Conservation (phyloP, 805 yeast species). For the Kodamaea nitidulidarum region DNA sequence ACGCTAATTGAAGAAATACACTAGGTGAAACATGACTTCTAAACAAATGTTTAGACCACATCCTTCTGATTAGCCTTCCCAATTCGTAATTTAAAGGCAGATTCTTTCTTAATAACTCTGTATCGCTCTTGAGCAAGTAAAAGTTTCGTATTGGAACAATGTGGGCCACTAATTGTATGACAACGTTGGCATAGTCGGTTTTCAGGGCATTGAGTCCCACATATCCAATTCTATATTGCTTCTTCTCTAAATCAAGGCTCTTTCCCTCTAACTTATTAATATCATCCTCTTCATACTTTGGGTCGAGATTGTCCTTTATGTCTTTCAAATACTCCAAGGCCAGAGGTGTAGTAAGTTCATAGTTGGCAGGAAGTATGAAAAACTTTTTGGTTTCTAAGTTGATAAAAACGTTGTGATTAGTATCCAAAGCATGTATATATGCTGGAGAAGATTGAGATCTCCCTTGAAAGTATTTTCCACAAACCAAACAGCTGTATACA, state of each 20-base stretch:
- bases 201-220: constrained; percentile 50
- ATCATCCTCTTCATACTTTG: constrained; percentile 39
- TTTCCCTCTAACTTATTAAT: constrained; percentile 22
- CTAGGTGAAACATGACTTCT: constrained; percentile 64
- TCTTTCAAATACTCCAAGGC: constrained; percentile 41
- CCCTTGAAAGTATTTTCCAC: constrained; percentile 74
- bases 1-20: constrained; percentile 50
- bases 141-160: constrained; percentile 42
- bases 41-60: constrained; percentile 63
- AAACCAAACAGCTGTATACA: constrained; percentile 66
- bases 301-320: constrained; percentile 50
- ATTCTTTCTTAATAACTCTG: neutral
- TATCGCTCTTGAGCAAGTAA: constrained; percentile 12
- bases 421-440: constrained; percentile 59
- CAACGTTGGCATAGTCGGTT: constrained; percentile 56
- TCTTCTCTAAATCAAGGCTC: constrained; percentile 27
- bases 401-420: constrained; percentile 60
- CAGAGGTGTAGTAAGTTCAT: constrained; percentile 26
- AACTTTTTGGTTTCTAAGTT: constrained; percentile 47
- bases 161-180: constrained; percentile 56
- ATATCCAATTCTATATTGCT: constrained; percentile 55
- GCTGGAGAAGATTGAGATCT: constrained; percentile 62
- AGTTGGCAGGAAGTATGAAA: constrained; percentile 62
- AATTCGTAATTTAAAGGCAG: constrained; percentile 20
- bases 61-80: constrained; percentile 9